phyloP scores from a whole-genome alignment of 805 yeast genomes.

The Diddensiella caesifluorescens region DNA sequence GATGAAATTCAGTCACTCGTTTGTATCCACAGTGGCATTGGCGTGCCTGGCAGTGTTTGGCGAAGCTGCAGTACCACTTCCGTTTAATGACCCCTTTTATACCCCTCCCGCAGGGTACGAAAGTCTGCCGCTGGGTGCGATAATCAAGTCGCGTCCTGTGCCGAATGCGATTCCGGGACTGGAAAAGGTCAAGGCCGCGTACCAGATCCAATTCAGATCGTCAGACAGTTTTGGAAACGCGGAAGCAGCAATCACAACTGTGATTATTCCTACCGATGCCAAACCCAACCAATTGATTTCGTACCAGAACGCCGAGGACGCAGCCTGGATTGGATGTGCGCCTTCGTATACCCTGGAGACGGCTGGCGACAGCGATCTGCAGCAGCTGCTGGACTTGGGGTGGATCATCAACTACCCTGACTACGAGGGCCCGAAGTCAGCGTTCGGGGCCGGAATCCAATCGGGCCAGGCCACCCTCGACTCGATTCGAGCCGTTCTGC shows the following conservation, averaged over 20 bases:
- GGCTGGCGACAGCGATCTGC: conserved; percentile 11
- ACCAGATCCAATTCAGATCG: conserved; percentile 25
- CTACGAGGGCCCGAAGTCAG: conserved; percentile 29
- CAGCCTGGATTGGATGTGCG: conserved; percentile 25
- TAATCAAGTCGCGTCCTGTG: conserved; percentile 12
- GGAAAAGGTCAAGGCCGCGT: conserved; percentile 15
- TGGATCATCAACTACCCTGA: conserved; percentile 24
- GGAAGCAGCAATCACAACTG: conserved; percentile 26
- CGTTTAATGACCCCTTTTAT: conserved; percentile 23
- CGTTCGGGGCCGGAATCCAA: conserved; percentile 26
- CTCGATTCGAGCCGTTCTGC: conserved; percentile 25
- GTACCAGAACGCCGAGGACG: conserved; percentile 29
- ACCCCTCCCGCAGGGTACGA: conserved; percentile 18
- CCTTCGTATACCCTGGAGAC: conserved; percentile 25
- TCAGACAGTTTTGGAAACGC: conserved; percentile 26
- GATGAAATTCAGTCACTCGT: too few relatives aligned
- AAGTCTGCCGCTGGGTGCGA: conserved; percentile 10
- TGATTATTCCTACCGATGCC: conserved; percentile 24
- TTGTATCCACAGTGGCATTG: too few relatives aligned
- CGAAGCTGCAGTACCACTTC: conserved; percentile 7
- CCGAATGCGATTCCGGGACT: conserved; percentile 9
- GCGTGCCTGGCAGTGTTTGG: too few relatives aligned
- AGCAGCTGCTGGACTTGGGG: conserved; percentile 17
- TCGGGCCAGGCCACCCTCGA: conserved; percentile 27
- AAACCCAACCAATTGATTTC: conserved; percentile 19